Percentiles rank a stretch among this genome's conserved stretches.
phyloP scores from a whole-genome alignment of 2,329 filamentous ascomycete genomes.

The Ophiostoma sp. region DNA sequence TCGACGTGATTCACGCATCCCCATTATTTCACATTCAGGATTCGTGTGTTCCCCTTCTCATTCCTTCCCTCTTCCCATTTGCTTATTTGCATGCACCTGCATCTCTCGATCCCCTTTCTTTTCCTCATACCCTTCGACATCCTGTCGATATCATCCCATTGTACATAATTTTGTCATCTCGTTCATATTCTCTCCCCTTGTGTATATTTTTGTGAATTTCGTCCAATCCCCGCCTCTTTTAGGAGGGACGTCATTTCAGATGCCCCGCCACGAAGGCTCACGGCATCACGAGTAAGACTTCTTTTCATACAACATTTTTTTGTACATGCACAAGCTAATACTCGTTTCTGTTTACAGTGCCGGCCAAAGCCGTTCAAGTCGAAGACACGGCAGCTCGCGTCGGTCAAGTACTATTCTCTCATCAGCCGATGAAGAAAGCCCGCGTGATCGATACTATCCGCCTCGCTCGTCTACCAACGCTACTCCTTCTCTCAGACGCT shows the following conservation, averaged over 20 bases:
- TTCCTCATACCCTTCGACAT: not conserved
- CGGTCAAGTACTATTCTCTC: not conserved
- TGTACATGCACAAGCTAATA: not conserved
- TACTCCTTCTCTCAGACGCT: not conserved
- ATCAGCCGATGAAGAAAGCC: not conserved
- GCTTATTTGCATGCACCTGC: not conserved
- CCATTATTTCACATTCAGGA: not conserved
- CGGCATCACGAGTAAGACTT: conserved; percentile 22
- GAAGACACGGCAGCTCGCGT: not conserved
- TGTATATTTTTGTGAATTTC: not conserved
- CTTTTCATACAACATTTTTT: not conserved
- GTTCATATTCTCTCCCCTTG: not conserved
- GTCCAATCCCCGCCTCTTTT: not conserved
- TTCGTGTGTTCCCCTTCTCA: not conserved
- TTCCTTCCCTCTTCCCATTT: not conserved
- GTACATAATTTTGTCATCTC: not conserved
- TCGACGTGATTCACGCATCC: not conserved
- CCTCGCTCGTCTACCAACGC: not conserved
- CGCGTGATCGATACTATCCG: not conserved
- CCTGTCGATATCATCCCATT: not conserved
- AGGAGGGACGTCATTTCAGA: not conserved
- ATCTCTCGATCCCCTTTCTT: not conserved
- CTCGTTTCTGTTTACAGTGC: not conserved
- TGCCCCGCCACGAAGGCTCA: conserved; percentile 1
- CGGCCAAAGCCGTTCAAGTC: not conserved